These are phyloP conservation scores for Saccharomycopsis amapae DNA, from an alignment of 805 yeast genomes.

Conservation along the genomic window DNA sequence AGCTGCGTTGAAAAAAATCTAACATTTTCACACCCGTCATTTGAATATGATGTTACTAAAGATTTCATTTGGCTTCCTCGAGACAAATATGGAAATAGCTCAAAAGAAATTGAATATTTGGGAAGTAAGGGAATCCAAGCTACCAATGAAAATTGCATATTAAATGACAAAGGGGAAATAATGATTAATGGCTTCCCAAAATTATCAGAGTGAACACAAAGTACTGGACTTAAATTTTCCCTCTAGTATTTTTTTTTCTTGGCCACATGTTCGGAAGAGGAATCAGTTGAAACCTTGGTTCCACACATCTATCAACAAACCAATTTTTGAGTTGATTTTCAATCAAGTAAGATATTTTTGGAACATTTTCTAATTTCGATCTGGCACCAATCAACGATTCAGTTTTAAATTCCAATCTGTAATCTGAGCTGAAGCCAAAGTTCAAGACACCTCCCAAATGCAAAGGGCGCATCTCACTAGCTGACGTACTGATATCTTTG, in stretches of 20 bases:
- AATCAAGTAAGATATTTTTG: slow-evolving; percentile 78
- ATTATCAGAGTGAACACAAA: background rate
- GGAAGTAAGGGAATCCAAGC: slow-evolving; percentile 24
- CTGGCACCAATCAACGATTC: slow-evolving; percentile 87
- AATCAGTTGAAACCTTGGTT: slow-evolving; percentile 85
- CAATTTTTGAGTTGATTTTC: slow-evolving; percentile 78
- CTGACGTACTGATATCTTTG: slow-evolving; percentile 21
- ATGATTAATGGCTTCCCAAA: slow-evolving; percentile 13
- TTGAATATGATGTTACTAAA: slow-evolving; percentile 16
- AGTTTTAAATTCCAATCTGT: slow-evolving; percentile 80
- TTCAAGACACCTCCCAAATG: slow-evolving; percentile 44
- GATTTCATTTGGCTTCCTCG: slow-evolving; percentile 38
- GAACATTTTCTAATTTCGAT: slow-evolving; percentile 86
- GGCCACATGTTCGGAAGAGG: slow-evolving; percentile 88
- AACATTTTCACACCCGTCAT: slow-evolving; percentile 22
- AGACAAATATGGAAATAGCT: slow-evolving; percentile 33
- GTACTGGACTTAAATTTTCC: background rate
- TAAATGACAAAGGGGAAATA: slow-evolving; percentile 26
- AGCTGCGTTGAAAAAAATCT: slow-evolving; percentile 13
- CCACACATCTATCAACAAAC: slow-evolving; percentile 90
- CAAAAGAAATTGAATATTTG: slow-evolving; percentile 23
- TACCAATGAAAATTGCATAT: slow-evolving; percentile 21
- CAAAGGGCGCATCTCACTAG: slow-evolving; percentile 20
- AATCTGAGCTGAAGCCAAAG: slow-evolving; percentile 89
- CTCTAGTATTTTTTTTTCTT: slow-evolving; percentile 48